Conservation (phyloP, 768 basidiomycete species). For the Mycena belliarum region DNA sequence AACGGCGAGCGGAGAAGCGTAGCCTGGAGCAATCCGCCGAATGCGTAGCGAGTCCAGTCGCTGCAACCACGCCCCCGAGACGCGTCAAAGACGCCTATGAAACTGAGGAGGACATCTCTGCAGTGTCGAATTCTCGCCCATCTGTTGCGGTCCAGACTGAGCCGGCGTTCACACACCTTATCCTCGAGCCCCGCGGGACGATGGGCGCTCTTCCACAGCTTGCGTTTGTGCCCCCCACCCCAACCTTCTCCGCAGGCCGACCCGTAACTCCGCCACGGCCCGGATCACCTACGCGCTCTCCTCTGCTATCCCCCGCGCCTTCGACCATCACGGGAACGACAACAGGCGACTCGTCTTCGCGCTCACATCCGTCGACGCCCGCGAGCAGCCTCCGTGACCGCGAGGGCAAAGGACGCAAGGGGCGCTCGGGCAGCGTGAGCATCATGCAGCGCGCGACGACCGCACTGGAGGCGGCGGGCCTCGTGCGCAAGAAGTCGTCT, state of each 20-base stretch:
- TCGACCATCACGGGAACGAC: conserved; percentile 31
- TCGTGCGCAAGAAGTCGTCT: conserved; percentile 80
- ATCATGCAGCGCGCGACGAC: conserved; percentile 97
- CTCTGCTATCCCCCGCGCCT: conserved; percentile 59
- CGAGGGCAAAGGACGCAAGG: conserved; percentile 66
- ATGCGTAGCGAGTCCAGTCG: conserved; percentile 10
- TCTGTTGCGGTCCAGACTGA: conserved; percentile 52
- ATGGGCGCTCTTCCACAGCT: conserved; percentile 55
- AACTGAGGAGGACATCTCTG: not conserved
- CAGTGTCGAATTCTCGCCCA: conserved; percentile 13
- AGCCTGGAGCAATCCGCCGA: conserved; percentile 33
- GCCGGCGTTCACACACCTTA: conserved; percentile 24
- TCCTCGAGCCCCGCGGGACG: conserved; percentile 27
- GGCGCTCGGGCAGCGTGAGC: conserved; percentile 85
- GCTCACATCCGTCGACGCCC: conserved; percentile 73
- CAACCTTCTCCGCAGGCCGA: conserved; percentile 49
- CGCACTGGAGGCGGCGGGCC: conserved; percentile 80
- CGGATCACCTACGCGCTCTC: conserved; percentile 45
- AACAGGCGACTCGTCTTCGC: conserved; percentile 50
- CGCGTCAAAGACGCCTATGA: not conserved
- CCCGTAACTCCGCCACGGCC: conserved; percentile 58
- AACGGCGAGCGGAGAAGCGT: conserved; percentile 71
- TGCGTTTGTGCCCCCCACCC: conserved; percentile 77
- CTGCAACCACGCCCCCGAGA: not conserved
- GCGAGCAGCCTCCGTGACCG: conserved; percentile 60